A percentile compares a stretch with the other conserved stretches of the same genome.
phyloP scores from a whole-genome alignment of 1,284 basidiomycete species.

The Porodaedalea pini region DNA sequence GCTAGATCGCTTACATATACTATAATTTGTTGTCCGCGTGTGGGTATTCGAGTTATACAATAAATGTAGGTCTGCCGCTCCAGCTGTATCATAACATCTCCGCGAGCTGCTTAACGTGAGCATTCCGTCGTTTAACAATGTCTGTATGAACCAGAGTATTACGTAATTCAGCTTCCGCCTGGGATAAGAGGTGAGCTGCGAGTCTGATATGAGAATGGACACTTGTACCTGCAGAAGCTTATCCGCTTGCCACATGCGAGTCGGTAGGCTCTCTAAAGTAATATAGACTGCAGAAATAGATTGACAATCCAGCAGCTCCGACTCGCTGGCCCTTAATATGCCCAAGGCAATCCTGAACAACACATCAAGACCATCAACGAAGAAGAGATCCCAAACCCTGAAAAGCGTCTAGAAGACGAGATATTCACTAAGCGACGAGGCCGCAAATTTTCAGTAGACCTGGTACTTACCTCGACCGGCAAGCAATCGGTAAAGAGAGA shows the following conservation, averaged over 20 bases:
- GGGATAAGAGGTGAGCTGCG: slow-evolving; percentile 6
- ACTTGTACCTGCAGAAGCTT: slow-evolving; percentile 73
- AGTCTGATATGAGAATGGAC: background rate
- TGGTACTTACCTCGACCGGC: slow-evolving; percentile 77
- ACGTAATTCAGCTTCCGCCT: slow-evolving; percentile 72
- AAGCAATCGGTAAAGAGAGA: slow-evolving; percentile 95
- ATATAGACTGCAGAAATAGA: slow-evolving; percentile 87
- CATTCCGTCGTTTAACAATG: slow-evolving; percentile 60
- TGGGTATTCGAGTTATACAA: background rate
- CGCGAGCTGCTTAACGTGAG: slow-evolving; percentile 40
- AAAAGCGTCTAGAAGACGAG: slow-evolving; percentile 65
- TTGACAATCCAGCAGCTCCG: slow-evolving; percentile 77
- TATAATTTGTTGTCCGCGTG: background rate
- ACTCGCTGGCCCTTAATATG: slow-evolving; percentile 81
- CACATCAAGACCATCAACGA: slow-evolving; percentile 90
- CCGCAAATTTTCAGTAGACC: background rate
- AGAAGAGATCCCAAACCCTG: slow-evolving; percentile 92
- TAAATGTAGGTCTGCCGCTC: background rate
- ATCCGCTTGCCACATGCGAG: slow-evolving; percentile 89
- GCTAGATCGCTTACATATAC: background rate
- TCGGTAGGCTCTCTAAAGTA: slow-evolving; percentile 81
- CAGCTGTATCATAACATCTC: slow-evolving; percentile 5
- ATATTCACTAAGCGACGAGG: slow-evolving; percentile 2
- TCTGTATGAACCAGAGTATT: slow-evolving; percentile 64
- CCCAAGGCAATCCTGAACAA: slow-evolving; percentile 88